These are phyloP conservation scores for Trypanosoma theileri DNA, from an alignment of 208 protist species.

Conservation along the genomic window DNA sequence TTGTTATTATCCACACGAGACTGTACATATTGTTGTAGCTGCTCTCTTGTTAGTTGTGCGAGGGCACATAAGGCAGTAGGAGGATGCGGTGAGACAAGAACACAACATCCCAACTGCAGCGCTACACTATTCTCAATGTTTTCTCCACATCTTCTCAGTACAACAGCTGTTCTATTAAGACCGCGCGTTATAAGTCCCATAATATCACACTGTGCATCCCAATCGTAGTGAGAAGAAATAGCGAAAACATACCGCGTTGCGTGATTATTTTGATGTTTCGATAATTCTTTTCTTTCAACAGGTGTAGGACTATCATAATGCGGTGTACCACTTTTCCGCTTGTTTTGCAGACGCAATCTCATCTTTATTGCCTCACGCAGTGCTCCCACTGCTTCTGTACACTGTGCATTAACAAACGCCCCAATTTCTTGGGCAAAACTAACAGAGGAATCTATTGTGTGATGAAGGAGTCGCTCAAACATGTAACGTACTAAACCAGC, in stretches of 20 bases:
- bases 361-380: slow-evolving; percentile 7
- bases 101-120: slow-evolving; percentile 36
- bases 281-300: background rate
- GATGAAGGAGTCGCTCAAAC: slow-evolving; percentile 19
- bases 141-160: slow-evolving; percentile 20
- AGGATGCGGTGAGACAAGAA: slow-evolving; percentile 15
- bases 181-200: slow-evolving; percentile 20
- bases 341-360: background rate
- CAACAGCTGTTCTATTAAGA: slow-evolving; percentile 31
- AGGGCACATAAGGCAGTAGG: background rate
- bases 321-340: background rate
- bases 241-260: slow-evolving; percentile 31
- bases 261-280: background rate
- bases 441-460: slow-evolving; percentile 5
- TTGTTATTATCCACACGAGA: background rate
- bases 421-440: slow-evolving; percentile 11
- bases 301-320: too few relatives aligned
- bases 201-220: slow-evolving; percentile 24
- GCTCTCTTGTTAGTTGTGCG: slow-evolving; percentile 9
- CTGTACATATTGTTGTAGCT: slow-evolving; percentile 12
- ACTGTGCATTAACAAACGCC: background rate
- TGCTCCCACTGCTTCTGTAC: background rate
- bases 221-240: slow-evolving; percentile 38
- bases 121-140: slow-evolving; percentile 21
- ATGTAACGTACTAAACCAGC: slow-evolving; percentile 21